Conservation (phyloP, 2,329 filamentous ascomycete species). For the Raffaelea arxii region DNA sequence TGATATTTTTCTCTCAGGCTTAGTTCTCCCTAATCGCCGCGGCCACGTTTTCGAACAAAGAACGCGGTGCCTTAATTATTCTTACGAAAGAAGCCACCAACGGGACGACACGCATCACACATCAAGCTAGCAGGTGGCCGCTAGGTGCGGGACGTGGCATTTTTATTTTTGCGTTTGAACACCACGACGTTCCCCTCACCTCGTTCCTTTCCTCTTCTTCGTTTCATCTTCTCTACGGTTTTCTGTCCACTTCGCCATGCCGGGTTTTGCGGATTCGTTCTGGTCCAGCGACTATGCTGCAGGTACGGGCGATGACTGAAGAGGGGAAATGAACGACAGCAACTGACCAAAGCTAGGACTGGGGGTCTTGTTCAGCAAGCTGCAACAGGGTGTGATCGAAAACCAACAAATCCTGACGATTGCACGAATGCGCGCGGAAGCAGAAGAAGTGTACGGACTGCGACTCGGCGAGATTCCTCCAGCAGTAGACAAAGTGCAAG, state of each 20-base stretch:
- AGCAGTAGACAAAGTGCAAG: conserved; percentile 68
- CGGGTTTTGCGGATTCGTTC: conserved; percentile 89
- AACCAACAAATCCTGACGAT: conserved; percentile 90
- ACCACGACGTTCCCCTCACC: too few species aligned
- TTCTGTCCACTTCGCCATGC: conserved; percentile 43
- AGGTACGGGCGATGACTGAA: conserved; percentile 48
- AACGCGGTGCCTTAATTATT: too few species aligned
- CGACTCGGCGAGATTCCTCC: conserved; percentile 74
- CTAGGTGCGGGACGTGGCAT: too few species aligned
- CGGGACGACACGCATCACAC: too few species aligned
- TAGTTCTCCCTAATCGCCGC: too few species aligned
- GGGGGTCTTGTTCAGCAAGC: conserved; percentile 89
- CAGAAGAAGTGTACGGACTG: conserved; percentile 81
- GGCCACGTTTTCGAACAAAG: too few species aligned
- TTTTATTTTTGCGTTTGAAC: too few species aligned
- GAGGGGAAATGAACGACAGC: neutral
- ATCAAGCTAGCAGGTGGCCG: too few species aligned
- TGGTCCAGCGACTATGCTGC: conserved; percentile 98
- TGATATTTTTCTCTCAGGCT: too few species aligned
- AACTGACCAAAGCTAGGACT: conserved; percentile 59
- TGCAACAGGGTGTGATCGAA: conserved; percentile 91
- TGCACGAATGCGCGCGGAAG: conserved; percentile 88
- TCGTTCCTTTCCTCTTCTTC: neutral
- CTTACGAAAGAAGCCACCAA: too few species aligned
- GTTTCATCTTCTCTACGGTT: neutral